Percentiles rank a stretch among this genome's conserved stretches.
Conservation (phyloP, 352 stramenopile species). For the Globisporangium middletonii region DNA sequence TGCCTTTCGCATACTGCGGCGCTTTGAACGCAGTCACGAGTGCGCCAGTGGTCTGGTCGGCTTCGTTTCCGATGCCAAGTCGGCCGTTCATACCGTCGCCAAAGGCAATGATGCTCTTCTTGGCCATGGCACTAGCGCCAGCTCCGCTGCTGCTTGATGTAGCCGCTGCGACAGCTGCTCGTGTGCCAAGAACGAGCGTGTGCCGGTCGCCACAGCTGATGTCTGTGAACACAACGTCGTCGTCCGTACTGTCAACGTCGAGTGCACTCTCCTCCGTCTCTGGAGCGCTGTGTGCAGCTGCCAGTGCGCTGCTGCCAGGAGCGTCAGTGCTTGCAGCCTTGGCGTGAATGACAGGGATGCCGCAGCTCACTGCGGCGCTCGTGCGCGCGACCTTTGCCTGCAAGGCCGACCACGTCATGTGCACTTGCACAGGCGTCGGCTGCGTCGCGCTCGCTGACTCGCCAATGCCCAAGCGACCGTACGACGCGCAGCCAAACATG, state of each 20-base stretch:
- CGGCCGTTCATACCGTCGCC: conserved; percentile 65
- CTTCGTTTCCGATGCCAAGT: conserved; percentile 48
- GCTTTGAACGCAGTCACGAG: conserved; percentile 34
- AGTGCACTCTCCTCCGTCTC: not conserved
- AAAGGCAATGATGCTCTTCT: conserved; percentile 51
- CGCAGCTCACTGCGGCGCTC: not conserved
- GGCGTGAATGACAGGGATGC: conserved; percentile 5
- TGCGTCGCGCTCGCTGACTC: conserved; percentile 4
- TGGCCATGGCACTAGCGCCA: conserved; percentile 8
- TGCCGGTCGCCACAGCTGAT: conserved; percentile 68
- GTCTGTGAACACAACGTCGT: conserved; percentile 46
- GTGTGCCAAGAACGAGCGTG: conserved; percentile 36
- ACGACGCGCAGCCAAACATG: conserved; percentile 64
- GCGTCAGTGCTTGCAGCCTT: not conserved
- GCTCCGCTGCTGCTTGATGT: too few relatives aligned
- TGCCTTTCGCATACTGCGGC: not conserved
- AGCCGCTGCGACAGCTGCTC: too few relatives aligned
- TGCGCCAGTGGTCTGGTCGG: conserved; percentile 30
- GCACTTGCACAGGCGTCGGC: conserved; percentile 21
- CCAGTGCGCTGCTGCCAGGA: not conserved
- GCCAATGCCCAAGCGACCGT: conserved; percentile 48
- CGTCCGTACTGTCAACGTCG: conserved; percentile 4
- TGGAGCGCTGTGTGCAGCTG: not conserved
- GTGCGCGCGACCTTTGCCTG: conserved; percentile 8
- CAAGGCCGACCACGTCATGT: conserved; percentile 35